Evolutionary conservation across 139 green algal genomes (phyloP).

Genomic region (Micractinium sp.): DNA sequence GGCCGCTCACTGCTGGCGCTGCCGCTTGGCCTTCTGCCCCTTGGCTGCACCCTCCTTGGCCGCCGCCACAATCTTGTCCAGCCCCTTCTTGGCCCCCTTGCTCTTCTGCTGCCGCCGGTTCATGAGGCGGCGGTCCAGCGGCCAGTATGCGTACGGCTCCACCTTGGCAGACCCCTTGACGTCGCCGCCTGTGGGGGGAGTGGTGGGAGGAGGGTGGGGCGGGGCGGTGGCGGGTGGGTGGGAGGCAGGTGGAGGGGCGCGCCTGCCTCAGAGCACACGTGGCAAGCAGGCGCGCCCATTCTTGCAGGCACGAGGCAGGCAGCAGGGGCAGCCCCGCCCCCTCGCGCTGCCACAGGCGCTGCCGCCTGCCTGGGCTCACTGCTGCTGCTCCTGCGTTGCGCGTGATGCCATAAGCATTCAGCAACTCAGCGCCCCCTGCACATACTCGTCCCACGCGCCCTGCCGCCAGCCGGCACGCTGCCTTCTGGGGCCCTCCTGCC

Average conservation of each 20-base stretch:
- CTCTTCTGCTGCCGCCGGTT: constrained; percentile 87
- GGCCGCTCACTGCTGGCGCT: background rate
- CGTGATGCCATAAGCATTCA: background rate
- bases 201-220: background rate
- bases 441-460: too few species aligned
- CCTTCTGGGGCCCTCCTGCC: too few species aligned
- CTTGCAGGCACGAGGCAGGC: too few species aligned
- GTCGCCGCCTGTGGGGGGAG: constrained; percentile 62
- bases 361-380: too few species aligned
- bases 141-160: constrained; percentile 99
- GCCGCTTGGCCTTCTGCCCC: constrained; percentile 66
- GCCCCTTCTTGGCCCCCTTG: constrained; percentile 45
- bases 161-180: constrained; percentile 76
- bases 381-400: background rate
- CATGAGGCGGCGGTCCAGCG: constrained; percentile 94
- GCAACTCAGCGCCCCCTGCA: background rate
- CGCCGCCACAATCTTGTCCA: constrained; percentile 63
- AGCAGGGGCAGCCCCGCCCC: too few species aligned
- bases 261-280: background rate
- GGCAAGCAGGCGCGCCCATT: too few species aligned
- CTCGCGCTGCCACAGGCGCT: background rate
- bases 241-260: background rate
- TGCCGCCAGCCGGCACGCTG: background rate
- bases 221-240: background rate
- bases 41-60: constrained; percentile 61